Evolutionary conservation across 2,329 filamentous ascomycete genomes (phyloP).

Genomic region (Trichoderma pleuroti): DNA sequence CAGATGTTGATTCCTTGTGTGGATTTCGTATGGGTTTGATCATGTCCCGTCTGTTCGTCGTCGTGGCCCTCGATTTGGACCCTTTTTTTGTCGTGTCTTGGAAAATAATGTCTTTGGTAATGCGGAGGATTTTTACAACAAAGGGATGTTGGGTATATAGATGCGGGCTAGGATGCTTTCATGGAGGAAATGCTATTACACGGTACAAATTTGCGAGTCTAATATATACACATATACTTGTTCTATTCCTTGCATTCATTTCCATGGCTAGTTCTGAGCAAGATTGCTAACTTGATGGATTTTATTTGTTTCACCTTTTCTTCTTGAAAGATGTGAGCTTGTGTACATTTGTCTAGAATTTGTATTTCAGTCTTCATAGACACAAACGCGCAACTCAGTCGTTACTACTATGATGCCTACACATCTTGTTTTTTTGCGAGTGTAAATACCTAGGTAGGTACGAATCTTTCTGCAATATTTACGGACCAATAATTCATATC

Average conservation of each 20-base stretch:
- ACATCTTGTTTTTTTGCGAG: neutral
- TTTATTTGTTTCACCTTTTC: neutral
- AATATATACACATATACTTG: neutral
- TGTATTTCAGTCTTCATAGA: too few species aligned
- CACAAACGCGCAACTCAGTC: neutral
- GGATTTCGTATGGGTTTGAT: neutral
- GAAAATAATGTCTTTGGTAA: neutral
- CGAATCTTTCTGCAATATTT: neutral
- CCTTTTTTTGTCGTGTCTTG: neutral
- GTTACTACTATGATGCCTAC: neutral
- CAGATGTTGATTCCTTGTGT: neutral
- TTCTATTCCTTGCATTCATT: neutral
- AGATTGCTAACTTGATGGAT: too few species aligned
- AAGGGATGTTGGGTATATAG: neutral
- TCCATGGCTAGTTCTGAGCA: too few species aligned
- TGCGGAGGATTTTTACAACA: neutral
- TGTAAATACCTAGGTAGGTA: neutral
- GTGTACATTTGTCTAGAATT: neutral
- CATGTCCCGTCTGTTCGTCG: neutral
- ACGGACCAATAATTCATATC: neutral
- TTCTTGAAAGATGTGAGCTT: neutral
- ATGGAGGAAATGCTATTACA: neutral
- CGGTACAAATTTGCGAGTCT: neutral
- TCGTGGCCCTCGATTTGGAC: neutral
- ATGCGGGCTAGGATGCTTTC: neutral